Conservation (phyloP, 106 monocot species). For the Dioscorea dumetorum region DNA sequence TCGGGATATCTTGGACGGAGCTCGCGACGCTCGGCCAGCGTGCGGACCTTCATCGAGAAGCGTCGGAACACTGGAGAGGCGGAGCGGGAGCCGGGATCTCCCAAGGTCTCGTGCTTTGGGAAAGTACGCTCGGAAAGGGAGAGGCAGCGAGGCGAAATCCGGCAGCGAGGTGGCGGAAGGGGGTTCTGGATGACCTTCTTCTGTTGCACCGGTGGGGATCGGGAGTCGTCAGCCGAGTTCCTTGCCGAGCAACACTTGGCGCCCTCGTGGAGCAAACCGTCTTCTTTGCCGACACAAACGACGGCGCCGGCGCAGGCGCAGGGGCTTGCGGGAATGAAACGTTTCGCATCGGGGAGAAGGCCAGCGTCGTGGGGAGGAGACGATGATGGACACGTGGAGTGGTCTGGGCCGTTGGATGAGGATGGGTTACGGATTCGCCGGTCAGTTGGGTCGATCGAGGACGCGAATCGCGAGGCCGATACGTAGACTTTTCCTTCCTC, state of each 20-base stretch:
- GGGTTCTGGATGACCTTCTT: background rate
- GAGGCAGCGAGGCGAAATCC: background rate
- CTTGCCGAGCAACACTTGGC: background rate
- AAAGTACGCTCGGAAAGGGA: constrained; percentile 48
- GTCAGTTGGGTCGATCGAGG: constrained; percentile 10
- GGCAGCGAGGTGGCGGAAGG: background rate
- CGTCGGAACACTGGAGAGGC: background rate
- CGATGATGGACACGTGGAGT: background rate
- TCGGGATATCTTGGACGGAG: constrained; percentile 32
- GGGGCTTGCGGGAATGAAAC: constrained; percentile 1
- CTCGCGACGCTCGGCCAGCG: constrained; percentile 14
- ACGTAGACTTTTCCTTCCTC: no score
- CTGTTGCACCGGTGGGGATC: background rate
- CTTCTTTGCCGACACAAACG: background rate
- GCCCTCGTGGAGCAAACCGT: background rate
- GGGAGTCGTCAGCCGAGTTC: background rate
- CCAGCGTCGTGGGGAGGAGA: constrained; percentile 1
- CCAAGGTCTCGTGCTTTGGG: constrained; percentile 73
- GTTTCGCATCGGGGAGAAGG: constrained; percentile 8
- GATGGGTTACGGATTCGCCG: background rate
- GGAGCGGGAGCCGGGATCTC: constrained; percentile 47
- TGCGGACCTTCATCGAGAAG: constrained; percentile 33
- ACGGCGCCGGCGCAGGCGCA: background rate
- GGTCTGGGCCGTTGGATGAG: constrained; percentile 1
- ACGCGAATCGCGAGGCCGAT: background rate